phyloP scores from a whole-genome alignment of 441 rosid species.

The Corymbia citriodora region DNA sequence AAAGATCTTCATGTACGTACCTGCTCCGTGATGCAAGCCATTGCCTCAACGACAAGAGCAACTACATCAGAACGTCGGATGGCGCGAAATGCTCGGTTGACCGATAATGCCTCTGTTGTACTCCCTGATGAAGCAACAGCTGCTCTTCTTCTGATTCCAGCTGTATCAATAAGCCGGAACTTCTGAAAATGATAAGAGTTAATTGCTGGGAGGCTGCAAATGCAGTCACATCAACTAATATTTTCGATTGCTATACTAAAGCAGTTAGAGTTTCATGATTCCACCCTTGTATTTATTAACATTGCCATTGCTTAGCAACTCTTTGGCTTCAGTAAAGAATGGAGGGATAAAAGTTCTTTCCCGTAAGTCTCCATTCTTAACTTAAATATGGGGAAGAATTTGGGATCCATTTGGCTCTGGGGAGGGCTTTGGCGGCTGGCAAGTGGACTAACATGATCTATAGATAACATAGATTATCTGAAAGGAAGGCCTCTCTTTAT shows the following conservation, averaged over 20 bases:
- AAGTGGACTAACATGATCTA: not conserved
- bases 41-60: constrained; percentile 92
- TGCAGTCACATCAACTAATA: not conserved
- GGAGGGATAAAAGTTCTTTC: not conserved
- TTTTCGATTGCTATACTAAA: not conserved
- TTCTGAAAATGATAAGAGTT: constrained; percentile 44
- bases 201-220: not conserved
- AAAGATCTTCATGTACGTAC: constrained; percentile 20
- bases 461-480: not conserved
- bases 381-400: not conserved
- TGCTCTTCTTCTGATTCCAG: constrained; percentile 92
- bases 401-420: not conserved
- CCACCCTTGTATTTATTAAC: not conserved
- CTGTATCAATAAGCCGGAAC: constrained; percentile 89
- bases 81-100: constrained; percentile 90
- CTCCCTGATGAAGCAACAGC: constrained; percentile 90
- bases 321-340: not conserved
- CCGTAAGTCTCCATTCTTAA: not conserved
- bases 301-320: not conserved
- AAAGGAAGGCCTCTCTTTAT: not conserved
- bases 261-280: not conserved
- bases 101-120: constrained; percentile 86
- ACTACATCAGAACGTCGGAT: constrained; percentile 92
- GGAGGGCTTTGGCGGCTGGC: not conserved
- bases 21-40: constrained; percentile 97